These are phyloP conservation scores for Croton laevigatus DNA, from an alignment of 441 rosid genomes.

Conservation along the genomic window DNA sequence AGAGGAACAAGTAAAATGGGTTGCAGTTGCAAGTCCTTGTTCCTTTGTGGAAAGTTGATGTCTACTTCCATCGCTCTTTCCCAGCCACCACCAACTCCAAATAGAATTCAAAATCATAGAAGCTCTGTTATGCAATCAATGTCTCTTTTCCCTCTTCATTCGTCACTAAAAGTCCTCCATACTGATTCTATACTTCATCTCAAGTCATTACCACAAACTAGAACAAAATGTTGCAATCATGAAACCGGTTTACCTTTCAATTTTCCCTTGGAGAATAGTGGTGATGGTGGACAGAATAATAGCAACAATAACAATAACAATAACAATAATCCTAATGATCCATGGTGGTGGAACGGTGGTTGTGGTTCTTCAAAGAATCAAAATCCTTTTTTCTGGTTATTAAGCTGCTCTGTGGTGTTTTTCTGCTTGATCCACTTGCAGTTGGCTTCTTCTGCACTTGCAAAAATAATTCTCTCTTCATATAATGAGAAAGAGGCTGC, in stretches of 20 bases:
- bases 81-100: not conserved
- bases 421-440: constrained; percentile 39
- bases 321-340: constrained; percentile 33
- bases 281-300: constrained; percentile 26
- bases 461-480: constrained; percentile 23
- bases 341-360: constrained; percentile 43
- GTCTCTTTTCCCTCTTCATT: not conserved
- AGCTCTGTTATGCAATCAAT: not conserved
- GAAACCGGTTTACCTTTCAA: constrained; percentile 4
- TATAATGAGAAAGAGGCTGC: constrained; percentile 22
- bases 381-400: constrained; percentile 28
- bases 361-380: constrained; percentile 27
- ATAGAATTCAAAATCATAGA: not conserved
- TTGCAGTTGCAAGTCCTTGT: constrained; percentile 20
- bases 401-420: constrained; percentile 27
- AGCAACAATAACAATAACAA: constrained; percentile 28
- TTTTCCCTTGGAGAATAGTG: constrained; percentile 16
- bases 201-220: not conserved
- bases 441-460: constrained; percentile 46
- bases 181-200: not conserved
- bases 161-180: not conserved
- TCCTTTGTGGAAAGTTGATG: constrained; percentile 18
- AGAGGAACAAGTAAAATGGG: constrained; percentile 6
- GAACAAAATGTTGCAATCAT: not conserved
- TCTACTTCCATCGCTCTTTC: constrained; percentile 6